These are phyloP conservation scores for Pyricularia pennisetigena DNA, from an alignment of 2,329 filamentous ascomycete genomes.

Conservation along the genomic window DNA sequence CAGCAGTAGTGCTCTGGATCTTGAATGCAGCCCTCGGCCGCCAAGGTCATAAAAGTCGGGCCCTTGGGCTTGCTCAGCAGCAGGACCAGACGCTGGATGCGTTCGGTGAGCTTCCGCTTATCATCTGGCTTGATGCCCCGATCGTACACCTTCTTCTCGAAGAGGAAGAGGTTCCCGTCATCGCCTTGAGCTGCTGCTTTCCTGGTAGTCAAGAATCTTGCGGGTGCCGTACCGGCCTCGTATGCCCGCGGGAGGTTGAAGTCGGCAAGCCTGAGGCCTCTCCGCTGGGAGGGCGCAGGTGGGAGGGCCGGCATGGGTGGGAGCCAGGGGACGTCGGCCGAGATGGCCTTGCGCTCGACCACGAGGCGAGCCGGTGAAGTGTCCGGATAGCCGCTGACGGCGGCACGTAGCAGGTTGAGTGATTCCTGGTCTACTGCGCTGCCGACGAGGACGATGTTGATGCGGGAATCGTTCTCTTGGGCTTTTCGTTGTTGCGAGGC, in stretches of 20 bases:
- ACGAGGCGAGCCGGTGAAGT: constrained; percentile 7
- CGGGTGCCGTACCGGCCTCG: neutral
- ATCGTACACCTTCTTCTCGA: constrained; percentile 10
- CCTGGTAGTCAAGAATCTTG: neutral
- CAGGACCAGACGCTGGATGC: constrained; percentile 10
- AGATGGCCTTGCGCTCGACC: constrained; percentile 9
- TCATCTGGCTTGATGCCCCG: constrained; percentile 5
- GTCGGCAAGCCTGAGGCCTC: neutral
- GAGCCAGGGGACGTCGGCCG: neutral
- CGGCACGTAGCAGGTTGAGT: constrained; percentile 8
- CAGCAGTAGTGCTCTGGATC: constrained; percentile 8
- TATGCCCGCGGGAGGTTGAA: neutral
- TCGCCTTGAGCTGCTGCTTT: neutral
- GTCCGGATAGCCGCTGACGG: constrained; percentile 5
- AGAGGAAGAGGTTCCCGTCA: neutral
- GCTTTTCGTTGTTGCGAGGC: constrained; percentile 6
- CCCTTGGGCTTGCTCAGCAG: constrained; percentile 8
- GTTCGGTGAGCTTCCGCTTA: constrained; percentile 6
- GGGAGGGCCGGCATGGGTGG: neutral
- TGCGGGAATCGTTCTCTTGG: constrained; percentile 7
- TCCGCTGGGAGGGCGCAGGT: neutral
- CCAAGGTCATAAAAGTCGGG: constrained; percentile 6
- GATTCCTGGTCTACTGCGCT: constrained; percentile 10
- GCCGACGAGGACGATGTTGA: constrained; percentile 10
- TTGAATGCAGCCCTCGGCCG: constrained; percentile 8